Base-by-base conservation (phyloP, 2,329 filamentous ascomycete genomes). In the Botrytis squamosa region DNA sequence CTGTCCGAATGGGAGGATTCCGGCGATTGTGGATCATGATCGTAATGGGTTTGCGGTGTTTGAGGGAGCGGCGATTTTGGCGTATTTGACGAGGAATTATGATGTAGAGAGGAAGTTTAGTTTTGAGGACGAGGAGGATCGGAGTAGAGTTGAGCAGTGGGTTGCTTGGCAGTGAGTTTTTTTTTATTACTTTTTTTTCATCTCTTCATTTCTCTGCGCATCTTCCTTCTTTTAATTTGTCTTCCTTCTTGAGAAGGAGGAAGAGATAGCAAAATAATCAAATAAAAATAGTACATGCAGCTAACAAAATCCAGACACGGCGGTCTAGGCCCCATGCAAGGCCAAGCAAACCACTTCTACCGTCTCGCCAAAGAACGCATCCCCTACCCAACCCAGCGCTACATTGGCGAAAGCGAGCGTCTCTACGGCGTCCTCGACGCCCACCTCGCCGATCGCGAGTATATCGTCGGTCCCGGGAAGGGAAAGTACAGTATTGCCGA, bases 321-420 rank as follows among this genome's bases (percentile, higher is more conserved):
- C 22, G 71, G 71, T 46, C 38, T 73, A 8, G 71, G 71, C 20
- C 71, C 71, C n/a, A 73, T 71, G 62, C 70, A 63, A 42, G 38
- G 33, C 18, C 67, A 71, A 57, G 90, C 91, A 74, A 91, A 92
- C 82, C 91, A 95, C 83, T 95, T 95, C 84, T 81, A 85, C 70
- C 86, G 88, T 59, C 90, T 91, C 78, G 88, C 91, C 6, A 88
- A 90, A 60, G 90, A 93, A 79, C 87, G 87, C 79, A 91, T 93
- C 78, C 85, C 89, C 68, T 95, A 94, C 81, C 90, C 87, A 67
- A 87, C 92, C 25, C 90, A 92, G 79, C 88, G 93, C 59, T 95
- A 95, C 82, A 85, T 91, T 71, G 93, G 92, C 79, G 93, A 95
- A 85, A 89, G 90, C 1, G 87, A 92, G 76, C 88, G 93, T 4